These are phyloP conservation scores for Niveomyces coronatus DNA, from an alignment of 2,329 filamentous ascomycete genomes.

Conservation along the genomic window DNA sequence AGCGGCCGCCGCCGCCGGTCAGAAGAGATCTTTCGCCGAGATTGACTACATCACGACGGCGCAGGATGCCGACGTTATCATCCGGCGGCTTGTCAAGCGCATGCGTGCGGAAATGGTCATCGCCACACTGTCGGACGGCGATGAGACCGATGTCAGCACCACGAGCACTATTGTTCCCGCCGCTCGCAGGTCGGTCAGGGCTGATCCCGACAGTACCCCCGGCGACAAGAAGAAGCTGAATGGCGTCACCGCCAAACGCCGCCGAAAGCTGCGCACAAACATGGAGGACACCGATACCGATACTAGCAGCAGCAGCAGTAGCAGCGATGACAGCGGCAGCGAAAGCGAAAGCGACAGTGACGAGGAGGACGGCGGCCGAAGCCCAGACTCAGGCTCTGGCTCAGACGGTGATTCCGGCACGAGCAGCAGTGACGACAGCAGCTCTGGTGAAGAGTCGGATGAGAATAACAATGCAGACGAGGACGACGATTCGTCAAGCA, in stretches of 20 bases:
- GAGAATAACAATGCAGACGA: conserved; percentile 16
- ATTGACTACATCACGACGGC: conserved; percentile 39
- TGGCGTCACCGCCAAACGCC: conserved; percentile 38
- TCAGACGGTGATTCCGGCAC: conserved; percentile 13
- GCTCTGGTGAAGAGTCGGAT: conserved; percentile 13
- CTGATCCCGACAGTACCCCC: conserved; percentile 14
- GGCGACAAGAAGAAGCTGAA: conserved; percentile 33
- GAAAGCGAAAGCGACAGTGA: conserved; percentile 24
- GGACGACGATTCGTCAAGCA: conserved; percentile 5
- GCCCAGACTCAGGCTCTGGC: conserved; percentile 26
- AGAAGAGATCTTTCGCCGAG: conserved; percentile 42
- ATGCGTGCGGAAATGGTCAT: conserved; percentile 52
- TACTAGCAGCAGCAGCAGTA: conserved; percentile 25
- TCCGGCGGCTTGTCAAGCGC: conserved; percentile 47
- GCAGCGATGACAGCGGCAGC: conserved; percentile 25
- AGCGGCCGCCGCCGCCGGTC: no score
- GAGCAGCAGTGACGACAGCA: conserved; percentile 9
- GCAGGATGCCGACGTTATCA: conserved; percentile 39
- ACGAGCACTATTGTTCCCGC: conserved; percentile 11
- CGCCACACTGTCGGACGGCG: conserved; percentile 42
- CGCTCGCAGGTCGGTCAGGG: conserved; percentile 2
- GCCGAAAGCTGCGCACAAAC: conserved; percentile 41
- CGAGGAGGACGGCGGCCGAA: no score
- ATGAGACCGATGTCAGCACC: conserved; percentile 26
- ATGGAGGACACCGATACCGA: conserved; percentile 28